A percentile compares a stretch with the other conserved stretches of the same genome.
phyloP scores from a whole-genome alignment of 2,329 filamentous ascomycete genomes.

The Sporothrix protearum region DNA sequence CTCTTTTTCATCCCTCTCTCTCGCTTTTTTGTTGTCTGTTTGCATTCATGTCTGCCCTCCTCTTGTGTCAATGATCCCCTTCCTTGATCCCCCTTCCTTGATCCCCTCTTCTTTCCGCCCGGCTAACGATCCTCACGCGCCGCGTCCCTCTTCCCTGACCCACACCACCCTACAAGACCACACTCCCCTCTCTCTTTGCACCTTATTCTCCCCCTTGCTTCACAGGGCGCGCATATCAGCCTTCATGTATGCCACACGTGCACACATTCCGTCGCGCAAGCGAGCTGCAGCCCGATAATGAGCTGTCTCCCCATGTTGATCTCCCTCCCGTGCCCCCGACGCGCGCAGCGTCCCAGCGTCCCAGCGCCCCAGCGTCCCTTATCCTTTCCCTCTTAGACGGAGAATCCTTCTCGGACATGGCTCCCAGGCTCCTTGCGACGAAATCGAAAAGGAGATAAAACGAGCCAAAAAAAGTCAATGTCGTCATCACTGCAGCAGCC shows the following conservation, averaged over 20 bases:
- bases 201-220: slow-evolving; percentile 8
- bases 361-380: too few relatives aligned
- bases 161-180: neutral
- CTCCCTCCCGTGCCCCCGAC: neutral
- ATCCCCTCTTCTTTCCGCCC: neutral
- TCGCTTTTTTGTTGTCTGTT: neutral
- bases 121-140: slow-evolving; percentile 11
- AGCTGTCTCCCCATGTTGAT: neutral
- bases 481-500: too few relatives aligned
- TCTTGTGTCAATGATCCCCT: too few relatives aligned
- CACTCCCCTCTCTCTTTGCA: neutral
- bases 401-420: too few relatives aligned
- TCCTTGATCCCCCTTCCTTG: too few relatives aligned
- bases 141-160: neutral
- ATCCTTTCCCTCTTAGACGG: too few relatives aligned
- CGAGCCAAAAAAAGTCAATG: too few relatives aligned
- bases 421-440: too few relatives aligned
- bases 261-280: neutral
- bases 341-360: too few relatives aligned
- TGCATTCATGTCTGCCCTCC: neutral
- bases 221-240: neutral
- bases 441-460: too few relatives aligned
- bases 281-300: neutral
- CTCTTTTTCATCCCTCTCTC: neutral
- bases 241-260: slow-evolving; percentile 5